phyloP scores from a whole-genome alignment of 345 rosid genomes.

The Aurinia saxatilis region DNA sequence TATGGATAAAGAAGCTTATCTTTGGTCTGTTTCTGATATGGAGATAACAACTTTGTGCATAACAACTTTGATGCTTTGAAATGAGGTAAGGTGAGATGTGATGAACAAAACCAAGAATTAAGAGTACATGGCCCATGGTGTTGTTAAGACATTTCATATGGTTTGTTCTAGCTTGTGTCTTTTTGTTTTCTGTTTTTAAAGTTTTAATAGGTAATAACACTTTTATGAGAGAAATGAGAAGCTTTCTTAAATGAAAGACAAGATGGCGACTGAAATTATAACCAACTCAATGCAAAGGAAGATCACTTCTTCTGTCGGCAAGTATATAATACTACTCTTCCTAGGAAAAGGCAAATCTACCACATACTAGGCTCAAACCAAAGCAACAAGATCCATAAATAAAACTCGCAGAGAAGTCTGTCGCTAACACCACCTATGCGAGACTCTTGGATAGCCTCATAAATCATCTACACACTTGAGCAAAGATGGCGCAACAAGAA shows the following conservation, averaged over 20 bases:
- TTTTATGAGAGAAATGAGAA: no score
- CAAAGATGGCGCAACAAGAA: neutral
- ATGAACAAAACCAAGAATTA: no score
- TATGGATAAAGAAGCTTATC: slow-evolving; percentile 81
- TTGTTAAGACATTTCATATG: no score
- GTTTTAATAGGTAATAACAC: no score
- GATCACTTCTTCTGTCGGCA: neutral
- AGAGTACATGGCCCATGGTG: no score
- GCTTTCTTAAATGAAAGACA: neutral
- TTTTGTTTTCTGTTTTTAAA: no score
- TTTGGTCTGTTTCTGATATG: slow-evolving; percentile 95
- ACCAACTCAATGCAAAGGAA: no score
- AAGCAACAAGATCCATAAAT: neutral
- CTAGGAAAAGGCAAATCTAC: neutral
- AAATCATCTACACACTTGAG: neutral
- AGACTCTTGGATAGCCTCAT: neutral
- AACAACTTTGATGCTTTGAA: no score
- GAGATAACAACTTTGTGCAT: no score
- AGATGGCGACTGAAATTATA: no score
- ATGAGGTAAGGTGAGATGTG: no score
- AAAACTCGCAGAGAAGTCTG: neutral
- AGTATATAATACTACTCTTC: neutral
- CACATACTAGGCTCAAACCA: neutral
- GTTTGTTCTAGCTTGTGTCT: no score
- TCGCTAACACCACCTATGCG: neutral